These are phyloP conservation scores for Xylariaceae sp. DNA, from an alignment of 2,329 filamentous ascomycete genomes.

Conservation along the genomic window DNA sequence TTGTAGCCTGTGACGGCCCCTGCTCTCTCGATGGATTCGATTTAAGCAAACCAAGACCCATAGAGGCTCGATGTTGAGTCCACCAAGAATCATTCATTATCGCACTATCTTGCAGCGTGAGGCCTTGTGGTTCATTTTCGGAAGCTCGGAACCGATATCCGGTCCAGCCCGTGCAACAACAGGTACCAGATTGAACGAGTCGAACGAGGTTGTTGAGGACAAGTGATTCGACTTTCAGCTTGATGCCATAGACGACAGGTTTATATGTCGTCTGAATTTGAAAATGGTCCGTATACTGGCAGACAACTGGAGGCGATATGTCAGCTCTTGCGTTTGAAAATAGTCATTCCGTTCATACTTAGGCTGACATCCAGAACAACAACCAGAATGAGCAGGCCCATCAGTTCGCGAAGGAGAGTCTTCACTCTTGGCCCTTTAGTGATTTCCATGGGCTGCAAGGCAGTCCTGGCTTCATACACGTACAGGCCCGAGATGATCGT, in stretches of 20 bases:
- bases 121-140: neutral
- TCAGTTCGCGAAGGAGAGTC: slow-evolving; percentile 35
- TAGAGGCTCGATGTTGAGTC: neutral
- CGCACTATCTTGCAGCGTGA: neutral
- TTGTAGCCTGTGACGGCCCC: neutral
- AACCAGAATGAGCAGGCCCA: slow-evolving; percentile 38
- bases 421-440: slow-evolving; percentile 21
- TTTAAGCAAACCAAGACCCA: neutral
- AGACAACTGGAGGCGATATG: slow-evolving; percentile 21
- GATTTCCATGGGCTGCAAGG: slow-evolving; percentile 28
- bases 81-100: neutral
- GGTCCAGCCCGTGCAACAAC: slow-evolving; percentile 2
- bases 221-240: slow-evolving; percentile 52
- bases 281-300: slow-evolving; percentile 36
- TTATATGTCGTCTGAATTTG: slow-evolving; percentile 36
- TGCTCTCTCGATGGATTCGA: neutral
- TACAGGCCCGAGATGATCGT: slow-evolving; percentile 43
- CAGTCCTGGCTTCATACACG: slow-evolving; percentile 41
- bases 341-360: slow-evolving; percentile 1
- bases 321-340: neutral
- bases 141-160: neutral
- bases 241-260: slow-evolving; percentile 39
- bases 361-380: slow-evolving; percentile 36
- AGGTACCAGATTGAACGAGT: slow-evolving; percentile 7
- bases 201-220: slow-evolving; percentile 40